Evolutionary conservation across 2,329 filamentous ascomycete genomes (phyloP).

Genomic region (Fusarium haematococcum): DNA sequence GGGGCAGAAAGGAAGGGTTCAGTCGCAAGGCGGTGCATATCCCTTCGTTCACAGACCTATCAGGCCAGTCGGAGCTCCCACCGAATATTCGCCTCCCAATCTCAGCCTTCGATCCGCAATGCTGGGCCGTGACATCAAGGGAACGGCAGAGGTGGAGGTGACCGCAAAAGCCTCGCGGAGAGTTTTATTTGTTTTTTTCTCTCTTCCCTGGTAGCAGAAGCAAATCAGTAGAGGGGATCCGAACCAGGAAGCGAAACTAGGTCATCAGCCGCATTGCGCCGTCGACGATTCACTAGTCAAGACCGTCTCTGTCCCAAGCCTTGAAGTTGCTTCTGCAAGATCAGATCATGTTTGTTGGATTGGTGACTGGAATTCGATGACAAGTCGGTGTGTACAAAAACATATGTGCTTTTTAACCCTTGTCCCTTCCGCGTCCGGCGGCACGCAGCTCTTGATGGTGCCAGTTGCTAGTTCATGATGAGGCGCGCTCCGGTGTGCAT

Average conservation of each 20-base stretch:
- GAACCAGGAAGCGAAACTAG: background rate
- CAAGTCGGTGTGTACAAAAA: slow-evolving; percentile 5
- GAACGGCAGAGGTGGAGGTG: background rate
- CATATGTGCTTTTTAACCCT: background rate
- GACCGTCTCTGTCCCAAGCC: background rate
- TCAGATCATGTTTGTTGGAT: slow-evolving; percentile 25
- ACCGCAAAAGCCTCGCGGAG: background rate
- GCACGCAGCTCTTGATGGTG: slow-evolving; percentile 1
- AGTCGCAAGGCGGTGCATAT: background rate
- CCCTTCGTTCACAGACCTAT: slow-evolving; percentile 1
- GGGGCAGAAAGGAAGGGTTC: background rate
- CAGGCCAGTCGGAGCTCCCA: background rate
- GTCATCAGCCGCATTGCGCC: slow-evolving; percentile 6
- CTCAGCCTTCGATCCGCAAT: background rate
- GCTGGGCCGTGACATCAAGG: background rate
- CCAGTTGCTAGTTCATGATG: slow-evolving; percentile 6
- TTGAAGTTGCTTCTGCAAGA: slow-evolving; percentile 27
- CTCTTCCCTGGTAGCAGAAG: slow-evolving; percentile 20
- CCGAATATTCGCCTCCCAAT: background rate
- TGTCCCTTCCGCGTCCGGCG: background rate
- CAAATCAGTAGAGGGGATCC: background rate
- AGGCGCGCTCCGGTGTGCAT: background rate
- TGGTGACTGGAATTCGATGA: slow-evolving; percentile 1
- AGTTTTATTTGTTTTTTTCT: slow-evolving; percentile 26
- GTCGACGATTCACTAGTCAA: slow-evolving; percentile 2